phyloP scores from a whole-genome alignment of 2,329 filamentous ascomycete species.

The Leptographium galeiforme region DNA sequence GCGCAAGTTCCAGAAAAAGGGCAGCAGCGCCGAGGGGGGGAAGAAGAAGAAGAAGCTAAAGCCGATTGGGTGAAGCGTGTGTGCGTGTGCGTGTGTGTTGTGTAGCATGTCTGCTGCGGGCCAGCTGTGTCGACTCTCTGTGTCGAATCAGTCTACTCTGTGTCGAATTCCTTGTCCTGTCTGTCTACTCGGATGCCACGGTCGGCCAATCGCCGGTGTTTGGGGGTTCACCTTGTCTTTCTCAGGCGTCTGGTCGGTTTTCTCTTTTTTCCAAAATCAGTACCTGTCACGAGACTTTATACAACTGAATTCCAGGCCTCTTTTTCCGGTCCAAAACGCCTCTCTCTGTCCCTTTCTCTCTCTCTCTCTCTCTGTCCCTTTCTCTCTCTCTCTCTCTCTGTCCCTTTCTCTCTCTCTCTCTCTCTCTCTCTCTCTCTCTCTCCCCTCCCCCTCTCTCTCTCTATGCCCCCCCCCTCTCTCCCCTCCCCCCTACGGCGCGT shows the following conservation, averaged over 20 bases:
- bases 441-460: neutral
- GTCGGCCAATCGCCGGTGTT: too few species aligned
- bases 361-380: neutral
- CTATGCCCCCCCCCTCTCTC: neutral
- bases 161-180: too few species aligned
- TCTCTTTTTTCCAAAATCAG: neutral
- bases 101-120: too few species aligned
- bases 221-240: too few species aligned
- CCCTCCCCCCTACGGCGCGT: conserved; percentile 13
- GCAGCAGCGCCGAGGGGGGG: conserved; percentile 12
- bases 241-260: too few species aligned
- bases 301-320: neutral
- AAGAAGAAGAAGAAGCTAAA: conserved; percentile 59
- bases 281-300: neutral
- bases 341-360: neutral
- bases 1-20: conserved; percentile 77
- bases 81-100: neutral
- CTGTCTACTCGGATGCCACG: too few species aligned
- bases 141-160: too few species aligned
- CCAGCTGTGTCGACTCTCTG: too few species aligned
- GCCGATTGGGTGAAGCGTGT: conserved; percentile 36
- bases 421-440: neutral
- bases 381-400: neutral
- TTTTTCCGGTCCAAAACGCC: neutral
- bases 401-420: neutral